A percentile compares a stretch with the other conserved stretches of the same genome.
phyloP scores from a whole-genome alignment of 352 stramenopile species.

The Elongisporangium prolatum region DNA sequence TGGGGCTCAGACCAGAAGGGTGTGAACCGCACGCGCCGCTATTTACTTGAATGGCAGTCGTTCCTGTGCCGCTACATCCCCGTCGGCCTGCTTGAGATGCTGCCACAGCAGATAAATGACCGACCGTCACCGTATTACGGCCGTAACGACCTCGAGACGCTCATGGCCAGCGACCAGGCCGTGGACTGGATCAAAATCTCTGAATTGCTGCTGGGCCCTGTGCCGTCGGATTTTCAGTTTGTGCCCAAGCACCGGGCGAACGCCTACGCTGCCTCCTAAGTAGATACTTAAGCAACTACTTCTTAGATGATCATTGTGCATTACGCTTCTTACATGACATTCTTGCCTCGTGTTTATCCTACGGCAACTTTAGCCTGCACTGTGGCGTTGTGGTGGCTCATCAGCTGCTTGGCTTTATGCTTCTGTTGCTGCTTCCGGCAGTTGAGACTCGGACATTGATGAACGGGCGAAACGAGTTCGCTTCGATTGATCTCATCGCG shows the following conservation, averaged over 20 bases:
- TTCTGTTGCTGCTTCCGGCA: slow-evolving; percentile 24
- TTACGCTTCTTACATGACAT: neutral
- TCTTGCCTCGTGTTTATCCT: neutral
- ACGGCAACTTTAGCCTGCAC: neutral
- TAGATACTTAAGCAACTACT: too few species aligned
- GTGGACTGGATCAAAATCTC: slow-evolving; percentile 99
- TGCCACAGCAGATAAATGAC: slow-evolving; percentile 98
- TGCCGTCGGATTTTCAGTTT: slow-evolving; percentile 92
- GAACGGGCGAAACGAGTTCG: slow-evolving; percentile 30
- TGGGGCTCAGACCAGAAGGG: slow-evolving; percentile 98
- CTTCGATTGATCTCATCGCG: slow-evolving; percentile 41
- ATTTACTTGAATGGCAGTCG: slow-evolving; percentile 98
- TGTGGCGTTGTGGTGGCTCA: neutral
- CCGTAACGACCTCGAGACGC: slow-evolving; percentile 95
- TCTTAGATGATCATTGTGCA: too few species aligned
- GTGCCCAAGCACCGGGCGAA: slow-evolving; percentile 98
- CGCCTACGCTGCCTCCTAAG: slow-evolving; percentile 55
- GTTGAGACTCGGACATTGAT: slow-evolving; percentile 24
- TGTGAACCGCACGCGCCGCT: slow-evolving; percentile 96
- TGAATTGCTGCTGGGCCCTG: slow-evolving; percentile 97
- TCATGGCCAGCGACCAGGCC: slow-evolving; percentile 94
- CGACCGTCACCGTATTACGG: slow-evolving; percentile 91
- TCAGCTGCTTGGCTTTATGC: neutral
- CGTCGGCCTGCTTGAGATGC: slow-evolving; percentile 92
- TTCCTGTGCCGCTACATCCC: slow-evolving; percentile 98